Evolutionary conservation across 768 basidiomycete genomes (phyloP).

Genomic region (Calocera cornea): DNA sequence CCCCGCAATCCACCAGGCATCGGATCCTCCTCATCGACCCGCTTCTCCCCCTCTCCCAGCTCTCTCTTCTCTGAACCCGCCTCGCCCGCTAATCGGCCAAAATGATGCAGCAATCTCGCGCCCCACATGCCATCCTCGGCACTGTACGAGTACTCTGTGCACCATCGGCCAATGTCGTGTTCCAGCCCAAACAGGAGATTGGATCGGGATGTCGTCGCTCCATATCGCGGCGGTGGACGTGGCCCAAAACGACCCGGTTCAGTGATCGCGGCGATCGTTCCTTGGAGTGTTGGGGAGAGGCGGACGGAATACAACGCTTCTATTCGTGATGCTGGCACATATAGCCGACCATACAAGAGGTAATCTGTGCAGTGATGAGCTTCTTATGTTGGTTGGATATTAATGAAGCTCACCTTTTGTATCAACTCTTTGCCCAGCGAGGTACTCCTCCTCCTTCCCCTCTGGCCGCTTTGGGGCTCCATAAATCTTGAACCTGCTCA

Average conservation of each 20-base stretch:
- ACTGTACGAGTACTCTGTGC: slow-evolving; percentile 87
- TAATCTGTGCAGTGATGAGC: slow-evolving; percentile 48
- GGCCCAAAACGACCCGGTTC: slow-evolving; percentile 26
- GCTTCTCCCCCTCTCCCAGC: slow-evolving; percentile 34
- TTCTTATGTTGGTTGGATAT: background rate
- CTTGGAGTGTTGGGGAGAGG: slow-evolving; percentile 63
- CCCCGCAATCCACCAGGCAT: slow-evolving; percentile 85
- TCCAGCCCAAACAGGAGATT: slow-evolving; percentile 67
- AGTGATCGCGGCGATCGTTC: slow-evolving; percentile 73
- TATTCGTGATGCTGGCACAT: slow-evolving; percentile 74
- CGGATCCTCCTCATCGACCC: slow-evolving; percentile 91
- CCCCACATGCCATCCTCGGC: slow-evolving; percentile 93
- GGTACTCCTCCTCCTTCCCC: slow-evolving; percentile 64
- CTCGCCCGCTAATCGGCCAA: slow-evolving; percentile 49
- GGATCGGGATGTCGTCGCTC: slow-evolving; percentile 19
- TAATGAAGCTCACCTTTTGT: slow-evolving; percentile 43
- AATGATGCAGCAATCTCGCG: slow-evolving; percentile 76
- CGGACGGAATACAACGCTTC: slow-evolving; percentile 83
- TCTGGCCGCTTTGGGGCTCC: slow-evolving; percentile 71
- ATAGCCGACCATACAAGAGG: slow-evolving; percentile 80
- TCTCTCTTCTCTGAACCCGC: slow-evolving; percentile 24
- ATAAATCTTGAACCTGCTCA: slow-evolving; percentile 76
- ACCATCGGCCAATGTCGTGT: slow-evolving; percentile 85
- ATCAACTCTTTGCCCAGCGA: slow-evolving; percentile 65
- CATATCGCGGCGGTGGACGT: background rate